phyloP scores from a whole-genome alignment of 495 filamentous ascomycete species.

The Penicillium ochrochloron region DNA sequence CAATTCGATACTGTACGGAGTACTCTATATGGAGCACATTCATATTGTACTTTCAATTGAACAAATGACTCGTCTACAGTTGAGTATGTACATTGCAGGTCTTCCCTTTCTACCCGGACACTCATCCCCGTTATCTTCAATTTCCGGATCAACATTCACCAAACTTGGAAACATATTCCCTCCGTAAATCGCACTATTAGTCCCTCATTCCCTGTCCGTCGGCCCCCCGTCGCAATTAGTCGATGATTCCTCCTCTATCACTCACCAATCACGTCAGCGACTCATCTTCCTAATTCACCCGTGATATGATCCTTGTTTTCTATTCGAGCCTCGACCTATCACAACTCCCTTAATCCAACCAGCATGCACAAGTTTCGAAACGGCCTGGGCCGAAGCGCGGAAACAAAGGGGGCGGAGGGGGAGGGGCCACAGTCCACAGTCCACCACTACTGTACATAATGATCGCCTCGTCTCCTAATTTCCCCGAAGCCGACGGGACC shows the following conservation, averaged over 20 bases:
- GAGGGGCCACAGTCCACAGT: too few relatives aligned
- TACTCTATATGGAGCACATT: too few relatives aligned
- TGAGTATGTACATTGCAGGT: background rate
- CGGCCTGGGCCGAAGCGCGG: conserved; percentile 28
- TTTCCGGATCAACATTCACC: conserved; percentile 29
- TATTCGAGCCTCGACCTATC: conserved; percentile 26
- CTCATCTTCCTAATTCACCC: conserved; percentile 34
- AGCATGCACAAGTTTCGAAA: conserved; percentile 22
- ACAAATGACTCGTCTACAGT: background rate
- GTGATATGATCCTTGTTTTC: conserved; percentile 25
- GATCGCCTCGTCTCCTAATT: conserved; percentile 34
- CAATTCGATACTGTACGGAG: conserved; percentile 5
- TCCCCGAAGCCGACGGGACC: conserved; percentile 23
- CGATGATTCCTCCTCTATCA: background rate
- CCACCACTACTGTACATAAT: background rate
- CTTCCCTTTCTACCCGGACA: conserved; percentile 6
- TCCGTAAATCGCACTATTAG: background rate
- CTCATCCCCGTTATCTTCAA: conserved; percentile 16
- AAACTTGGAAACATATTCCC: conserved; percentile 12
- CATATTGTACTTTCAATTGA: conserved; percentile 5
- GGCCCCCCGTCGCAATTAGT: conserved; percentile 6
- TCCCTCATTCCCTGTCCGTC: conserved; percentile 1
- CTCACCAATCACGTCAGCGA: conserved; percentile 22
- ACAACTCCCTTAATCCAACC: conserved; percentile 21
- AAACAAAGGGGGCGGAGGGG: conserved; percentile 8